Conservation (phyloP, 805 yeast genomes). For the Ogataea neopini region DNA sequence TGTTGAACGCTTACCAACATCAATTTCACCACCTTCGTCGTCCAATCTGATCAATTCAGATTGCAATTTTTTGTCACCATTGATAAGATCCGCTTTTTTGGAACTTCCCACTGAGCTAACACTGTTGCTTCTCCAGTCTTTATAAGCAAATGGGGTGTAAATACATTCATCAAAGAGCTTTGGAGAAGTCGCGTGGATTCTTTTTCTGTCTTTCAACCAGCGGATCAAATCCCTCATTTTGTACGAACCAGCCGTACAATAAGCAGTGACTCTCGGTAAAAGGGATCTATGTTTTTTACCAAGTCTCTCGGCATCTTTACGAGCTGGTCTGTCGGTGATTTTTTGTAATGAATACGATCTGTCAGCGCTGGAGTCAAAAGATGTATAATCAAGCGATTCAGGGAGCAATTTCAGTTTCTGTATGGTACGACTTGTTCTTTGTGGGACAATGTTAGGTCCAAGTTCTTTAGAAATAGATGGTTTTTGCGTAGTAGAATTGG, state of each 20-base stretch:
- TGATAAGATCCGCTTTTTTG: constrained; percentile 10
- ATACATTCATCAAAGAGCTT: constrained; percentile 92
- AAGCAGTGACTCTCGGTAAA: constrained; percentile 92
- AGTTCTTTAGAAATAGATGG: constrained; percentile 34
- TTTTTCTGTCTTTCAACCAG: constrained; percentile 79
- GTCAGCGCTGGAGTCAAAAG: constrained; percentile 22
- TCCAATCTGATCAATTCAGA: constrained; percentile 65
- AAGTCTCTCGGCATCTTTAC: constrained; percentile 90
- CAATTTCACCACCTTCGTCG: constrained; percentile 95
- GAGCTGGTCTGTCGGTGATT: constrained; percentile 83
- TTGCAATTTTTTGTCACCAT: constrained; percentile 10
- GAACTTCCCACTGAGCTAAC: constrained; percentile 14
- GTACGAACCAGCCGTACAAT: constrained; percentile 93
- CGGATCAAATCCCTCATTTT: constrained; percentile 82
- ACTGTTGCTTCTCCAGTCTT: constrained; percentile 65
- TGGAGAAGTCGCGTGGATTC: constrained; percentile 76
- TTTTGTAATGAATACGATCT: constrained; percentile 79
- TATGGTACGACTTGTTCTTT: constrained; percentile 71
- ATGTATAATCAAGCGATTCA: constrained; percentile 44
- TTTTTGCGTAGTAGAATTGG: constrained; percentile 6
- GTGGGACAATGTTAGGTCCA: constrained; percentile 62
- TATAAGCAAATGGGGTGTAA: constrained; percentile 85
- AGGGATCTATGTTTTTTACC: constrained; percentile 84
- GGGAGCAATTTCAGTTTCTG: constrained; percentile 75
- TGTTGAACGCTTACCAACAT: constrained; percentile 71